Evolutionary conservation across 2,329 filamentous ascomycete species (phyloP), one percentile per base, ranked within the genome.

Genomic region (Rhexocercosporidium sp.): DNA sequence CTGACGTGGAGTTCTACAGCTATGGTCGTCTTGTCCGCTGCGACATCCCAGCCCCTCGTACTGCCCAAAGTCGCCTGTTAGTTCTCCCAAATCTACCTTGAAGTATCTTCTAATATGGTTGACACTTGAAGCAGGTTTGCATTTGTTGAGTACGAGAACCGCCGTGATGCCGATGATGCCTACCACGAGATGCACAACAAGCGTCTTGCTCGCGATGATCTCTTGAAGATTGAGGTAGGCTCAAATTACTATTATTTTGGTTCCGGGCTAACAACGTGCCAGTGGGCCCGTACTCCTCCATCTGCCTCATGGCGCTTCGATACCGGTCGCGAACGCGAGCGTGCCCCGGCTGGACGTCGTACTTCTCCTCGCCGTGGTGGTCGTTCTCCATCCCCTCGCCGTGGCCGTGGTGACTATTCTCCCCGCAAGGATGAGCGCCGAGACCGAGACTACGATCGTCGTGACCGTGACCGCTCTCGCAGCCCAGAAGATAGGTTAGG

Each of bases 161-260:
- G 95, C 76, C 94, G 96, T 75, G 96, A 99, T 85, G 94, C 96
- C 71, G 96, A 99, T 81, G 96, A 99, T 83, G 96, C 96, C 57
- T 99, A 99, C 80, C 93, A 99, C 81, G 96, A 99, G 84, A 99
- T 99, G 96, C 96, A 99, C 79, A 98, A 98, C 85, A 97, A 97
- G 88, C 93, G 95, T 73, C 94, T 99, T 75, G 94, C 94, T 57
- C 91, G 95, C 70, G 96, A 99, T 78, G 96, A 99, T 77, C 84
- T 97, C 68, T 80, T 99, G 83, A 99, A 99, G 85, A 98, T 99
- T 73, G 96, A 99, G 88, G 96, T 97, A 82, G 74, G 87, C 74
- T 51, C 29, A 39, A 44, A 37, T n/a, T n/a, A 59, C 62, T 54
- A 25, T 37, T 39, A 34, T 63, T 25, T 2, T 6, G 20, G 31